Conservation (phyloP, 2,329 filamentous ascomycete genomes). For the Zasmidium cellare region DNA sequence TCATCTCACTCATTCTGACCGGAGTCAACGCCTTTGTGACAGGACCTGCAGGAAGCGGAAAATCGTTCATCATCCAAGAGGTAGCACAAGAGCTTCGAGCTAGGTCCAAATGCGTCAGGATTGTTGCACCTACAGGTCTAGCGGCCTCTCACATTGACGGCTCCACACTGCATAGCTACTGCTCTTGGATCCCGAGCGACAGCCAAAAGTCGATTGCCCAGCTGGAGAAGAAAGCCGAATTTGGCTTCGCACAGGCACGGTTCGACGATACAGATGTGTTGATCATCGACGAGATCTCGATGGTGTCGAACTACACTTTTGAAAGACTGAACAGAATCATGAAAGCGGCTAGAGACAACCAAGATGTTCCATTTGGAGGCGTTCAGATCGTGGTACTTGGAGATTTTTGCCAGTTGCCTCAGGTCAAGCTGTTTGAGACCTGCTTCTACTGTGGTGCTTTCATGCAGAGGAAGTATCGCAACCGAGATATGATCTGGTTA, state of each 20-base stretch:
- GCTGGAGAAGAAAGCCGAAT: conserved; percentile 29
- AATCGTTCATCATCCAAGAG: conserved; percentile 56
- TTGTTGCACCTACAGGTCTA: conserved; percentile 61
- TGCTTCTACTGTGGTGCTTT: conserved; percentile 37
- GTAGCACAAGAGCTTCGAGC: conserved; percentile 44
- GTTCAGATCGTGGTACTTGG: conserved; percentile 53
- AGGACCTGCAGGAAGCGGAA: conserved; percentile 62
- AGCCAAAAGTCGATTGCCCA: conserved; percentile 44
- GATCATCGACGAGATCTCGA: conserved; percentile 68
- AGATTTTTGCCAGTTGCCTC: conserved; percentile 62
- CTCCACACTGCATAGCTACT: conserved; percentile 57
- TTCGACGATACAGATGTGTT: conserved; percentile 54
- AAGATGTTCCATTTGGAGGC: conserved; percentile 16
- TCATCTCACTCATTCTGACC: conserved; percentile 8
- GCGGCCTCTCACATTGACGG: conserved; percentile 60
- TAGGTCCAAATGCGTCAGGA: conserved; percentile 43
- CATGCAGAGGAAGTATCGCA: not conserved
- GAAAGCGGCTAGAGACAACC: conserved; percentile 6
- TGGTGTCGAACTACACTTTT: conserved; percentile 54
- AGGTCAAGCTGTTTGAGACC: conserved; percentile 56
- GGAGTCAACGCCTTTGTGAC: conserved; percentile 65
- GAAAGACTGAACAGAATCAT: conserved; percentile 48
- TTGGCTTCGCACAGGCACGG: conserved; percentile 35
- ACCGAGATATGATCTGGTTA: not conserved
- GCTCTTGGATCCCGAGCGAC: conserved; percentile 54